A percentile compares a stretch with the other conserved stretches of the same genome.
These are phyloP conservation scores for Apiotrichum gracile DNA, from an alignment of 1,284 basidiomycete genomes.

Conservation along the genomic window DNA sequence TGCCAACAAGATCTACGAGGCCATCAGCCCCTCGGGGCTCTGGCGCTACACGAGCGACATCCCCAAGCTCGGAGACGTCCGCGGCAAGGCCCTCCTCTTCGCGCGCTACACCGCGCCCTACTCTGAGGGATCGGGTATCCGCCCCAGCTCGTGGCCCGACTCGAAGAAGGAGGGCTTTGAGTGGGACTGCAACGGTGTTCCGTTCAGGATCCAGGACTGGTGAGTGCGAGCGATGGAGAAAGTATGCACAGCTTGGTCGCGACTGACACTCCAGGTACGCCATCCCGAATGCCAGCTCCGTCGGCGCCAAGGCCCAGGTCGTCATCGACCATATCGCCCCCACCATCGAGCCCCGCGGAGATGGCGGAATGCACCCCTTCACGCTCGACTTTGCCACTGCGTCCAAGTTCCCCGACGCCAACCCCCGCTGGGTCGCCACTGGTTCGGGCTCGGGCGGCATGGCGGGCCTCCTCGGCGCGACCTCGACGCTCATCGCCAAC, in stretches of 20 bases:
- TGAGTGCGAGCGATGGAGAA: constrained; percentile 40
- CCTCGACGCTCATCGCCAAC: constrained; percentile 5
- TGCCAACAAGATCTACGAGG: constrained; percentile 60
- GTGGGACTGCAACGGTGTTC: constrained; percentile 56
- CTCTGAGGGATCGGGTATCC: constrained; percentile 61
- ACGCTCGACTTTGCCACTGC: constrained; percentile 72
- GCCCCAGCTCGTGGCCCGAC: constrained; percentile 75
- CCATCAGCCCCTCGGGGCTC: constrained; percentile 58
- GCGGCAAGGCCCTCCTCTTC: constrained; percentile 74
- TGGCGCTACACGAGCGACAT: constrained; percentile 76
- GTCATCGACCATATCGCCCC: constrained; percentile 27
- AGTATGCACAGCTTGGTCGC: background rate
- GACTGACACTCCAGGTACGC: constrained; percentile 5
- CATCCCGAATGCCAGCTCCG: background rate
- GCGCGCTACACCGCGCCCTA: constrained; percentile 67
- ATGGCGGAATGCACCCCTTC: constrained; percentile 32
- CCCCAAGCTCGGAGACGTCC: constrained; percentile 69
- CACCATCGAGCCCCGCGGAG: constrained; percentile 7
- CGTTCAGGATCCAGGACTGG: constrained; percentile 76
- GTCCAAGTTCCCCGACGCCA: constrained; percentile 65
- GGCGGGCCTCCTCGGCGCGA: background rate
- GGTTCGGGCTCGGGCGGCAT: constrained; percentile 5
- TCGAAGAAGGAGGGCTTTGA: constrained; percentile 62
- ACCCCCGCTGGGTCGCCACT: constrained; percentile 59
- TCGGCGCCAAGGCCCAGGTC: constrained; percentile 55